A percentile compares a stretch with the other conserved stretches of the same genome.
Conservation (phyloP, 2,329 filamentous ascomycete species). For the Shiraia bambusicola region DNA sequence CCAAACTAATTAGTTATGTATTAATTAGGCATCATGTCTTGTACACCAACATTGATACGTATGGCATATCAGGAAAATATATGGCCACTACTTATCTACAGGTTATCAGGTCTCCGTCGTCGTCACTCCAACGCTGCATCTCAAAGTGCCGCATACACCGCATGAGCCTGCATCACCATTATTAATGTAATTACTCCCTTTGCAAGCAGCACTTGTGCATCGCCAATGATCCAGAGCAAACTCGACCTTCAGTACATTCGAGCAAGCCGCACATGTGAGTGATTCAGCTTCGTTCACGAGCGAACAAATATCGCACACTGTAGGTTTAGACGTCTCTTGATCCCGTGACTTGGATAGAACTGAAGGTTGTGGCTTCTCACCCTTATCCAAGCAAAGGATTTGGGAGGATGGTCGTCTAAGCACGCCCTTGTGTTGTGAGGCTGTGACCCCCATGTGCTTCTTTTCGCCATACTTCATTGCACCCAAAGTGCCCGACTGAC, state of each 20-base stretch:
- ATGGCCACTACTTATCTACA: no score
- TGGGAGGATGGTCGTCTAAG: slow-evolving; percentile 1
- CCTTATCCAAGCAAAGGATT: slow-evolving; percentile 20
- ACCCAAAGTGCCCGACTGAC: background rate
- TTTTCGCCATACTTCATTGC: background rate
- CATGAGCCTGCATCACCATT: slow-evolving; percentile 69
- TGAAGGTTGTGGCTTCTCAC: slow-evolving; percentile 16
- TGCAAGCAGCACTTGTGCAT: slow-evolving; percentile 61
- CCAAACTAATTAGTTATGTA: no score
- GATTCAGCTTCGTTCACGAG: slow-evolving; percentile 59
- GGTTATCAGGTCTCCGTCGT: no score
- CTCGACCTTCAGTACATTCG: slow-evolving; percentile 64
- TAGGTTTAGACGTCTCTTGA: slow-evolving; percentile 7
- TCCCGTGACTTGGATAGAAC: slow-evolving; percentile 2
- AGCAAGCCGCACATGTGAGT: slow-evolving; percentile 67
- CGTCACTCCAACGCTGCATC: background rate
- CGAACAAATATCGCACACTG: slow-evolving; percentile 65
- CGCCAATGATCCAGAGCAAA: slow-evolving; percentile 63
- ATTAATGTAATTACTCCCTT: slow-evolving; percentile 63
- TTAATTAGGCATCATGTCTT: no score
- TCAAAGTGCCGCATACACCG: slow-evolving; percentile 61
- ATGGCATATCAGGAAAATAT: no score
- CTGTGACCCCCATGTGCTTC: background rate
- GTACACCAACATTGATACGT: no score
- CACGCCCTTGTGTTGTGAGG: background rate